phyloP scores from a whole-genome alignment of 768 basidiomycete species.

The Antrodiella citrinella region DNA sequence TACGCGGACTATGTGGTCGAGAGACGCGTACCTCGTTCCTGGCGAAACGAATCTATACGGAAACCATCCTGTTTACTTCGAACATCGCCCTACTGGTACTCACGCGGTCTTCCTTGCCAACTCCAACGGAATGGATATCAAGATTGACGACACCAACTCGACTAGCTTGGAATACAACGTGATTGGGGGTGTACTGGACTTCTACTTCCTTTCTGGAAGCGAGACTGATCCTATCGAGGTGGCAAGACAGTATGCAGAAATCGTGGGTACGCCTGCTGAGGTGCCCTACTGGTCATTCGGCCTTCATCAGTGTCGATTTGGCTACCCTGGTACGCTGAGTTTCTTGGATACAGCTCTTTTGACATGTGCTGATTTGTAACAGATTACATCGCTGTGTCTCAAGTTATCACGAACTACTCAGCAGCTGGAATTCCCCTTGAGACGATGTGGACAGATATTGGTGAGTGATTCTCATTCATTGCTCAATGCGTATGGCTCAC shows the following conservation, averaged over 20 bases:
- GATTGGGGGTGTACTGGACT: slow-evolving; percentile 71
- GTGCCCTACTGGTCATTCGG: slow-evolving; percentile 73
- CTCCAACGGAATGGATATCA: slow-evolving; percentile 74
- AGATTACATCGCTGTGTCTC: slow-evolving; percentile 58
- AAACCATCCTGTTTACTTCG: slow-evolving; percentile 66
- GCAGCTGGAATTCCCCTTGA: slow-evolving; percentile 58
- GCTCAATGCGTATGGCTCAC: neutral
- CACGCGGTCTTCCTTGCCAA: slow-evolving; percentile 66
- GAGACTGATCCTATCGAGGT: slow-evolving; percentile 47
- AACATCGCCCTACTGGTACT: slow-evolving; percentile 56
- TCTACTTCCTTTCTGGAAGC: slow-evolving; percentile 72
- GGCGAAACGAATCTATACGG: slow-evolving; percentile 60
- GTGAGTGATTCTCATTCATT: slow-evolving; percentile 29
- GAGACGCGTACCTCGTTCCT: slow-evolving; percentile 56
- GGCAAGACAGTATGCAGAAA: slow-evolving; percentile 59
- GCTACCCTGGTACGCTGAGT: slow-evolving; percentile 44
- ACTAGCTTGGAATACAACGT: slow-evolving; percentile 63
- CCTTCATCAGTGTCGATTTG: slow-evolving; percentile 66
- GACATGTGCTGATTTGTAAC: neutral
- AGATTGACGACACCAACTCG: slow-evolving; percentile 36
- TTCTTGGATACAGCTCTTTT: too few species aligned
- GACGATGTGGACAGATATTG: slow-evolving; percentile 78
- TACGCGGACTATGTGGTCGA: slow-evolving; percentile 52
- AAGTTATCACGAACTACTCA: slow-evolving; percentile 55
- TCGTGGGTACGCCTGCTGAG: slow-evolving; percentile 60